Base-by-base conservation (phyloP, 78 protist species). In the Dictyostelium intermedium region DNA sequence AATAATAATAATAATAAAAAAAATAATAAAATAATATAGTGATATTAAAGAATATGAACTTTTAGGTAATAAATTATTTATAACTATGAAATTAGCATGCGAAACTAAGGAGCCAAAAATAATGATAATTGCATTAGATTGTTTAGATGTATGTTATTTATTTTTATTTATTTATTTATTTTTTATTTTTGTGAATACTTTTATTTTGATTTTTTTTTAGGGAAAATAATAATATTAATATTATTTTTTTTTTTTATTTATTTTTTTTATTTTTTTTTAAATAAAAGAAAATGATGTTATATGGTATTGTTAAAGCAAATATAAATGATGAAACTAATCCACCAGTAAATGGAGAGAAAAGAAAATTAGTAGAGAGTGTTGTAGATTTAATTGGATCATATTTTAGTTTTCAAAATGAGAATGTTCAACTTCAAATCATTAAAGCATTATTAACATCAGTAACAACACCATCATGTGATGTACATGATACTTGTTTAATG, bases 401-500 rank as follows among this genome's bases (percentile, higher is more conserved):
- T 92, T 92, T 78, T 80, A 85, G 91, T 43, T 47, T 47, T 76
- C 95, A 78, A 39, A 94, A 96, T 53, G 96, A 95, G 5, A 83
- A 18, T 35, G 97, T 95, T n/a, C 98, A 97, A 66, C 82, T 97
- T 77, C 95, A 86, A 83, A 95, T 97, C 37, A 66, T 97, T 41
- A 93, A 93, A 89, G 53, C 92, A 35, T 91, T 96, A 60, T 76
- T 92, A 41, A 86, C 97, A 16, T 95, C 98, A 14, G 98, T 97
- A 13, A 91, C 96, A 6, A 70, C 97, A 34, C 77, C 97, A 72
- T 23, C 35, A 25, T 61, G 92, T 32, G 96, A 85, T 9, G 92
- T 97, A 18, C 98, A 97, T 91, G 98, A 97, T 35, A 27, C 97
- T n/a, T 84, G 93, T 73, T 91, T 97, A n/a, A 80, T 96, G 91